phyloP scores from a whole-genome alignment of 1,284 basidiomycete genomes.

The Ceratobasidium sp. region DNA sequence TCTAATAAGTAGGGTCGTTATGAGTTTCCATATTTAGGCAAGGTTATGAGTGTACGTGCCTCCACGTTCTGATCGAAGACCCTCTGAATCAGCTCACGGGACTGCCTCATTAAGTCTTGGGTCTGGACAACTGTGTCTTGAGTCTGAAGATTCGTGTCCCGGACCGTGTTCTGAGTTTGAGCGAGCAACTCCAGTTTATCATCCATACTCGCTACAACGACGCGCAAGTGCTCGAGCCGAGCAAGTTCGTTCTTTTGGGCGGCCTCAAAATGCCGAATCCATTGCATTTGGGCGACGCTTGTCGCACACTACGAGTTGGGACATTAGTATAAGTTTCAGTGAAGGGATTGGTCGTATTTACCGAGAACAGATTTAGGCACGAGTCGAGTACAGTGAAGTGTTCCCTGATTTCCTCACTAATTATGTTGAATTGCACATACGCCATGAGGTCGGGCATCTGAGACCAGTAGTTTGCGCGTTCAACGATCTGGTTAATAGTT shows the following conservation, averaged over 20 bases:
- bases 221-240: not conserved
- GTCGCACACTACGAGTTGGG: not conserved
- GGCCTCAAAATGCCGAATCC: not conserved
- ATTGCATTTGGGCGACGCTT: slow-evolving; percentile 31
- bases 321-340: not conserved
- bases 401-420: slow-evolving; percentile 28
- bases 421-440: not conserved
- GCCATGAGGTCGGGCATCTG: not conserved
- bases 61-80: too few species aligned
- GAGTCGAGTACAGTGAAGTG: slow-evolving; percentile 18
- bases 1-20: not conserved
- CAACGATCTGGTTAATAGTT: not conserved
- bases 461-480: slow-evolving; percentile 23
- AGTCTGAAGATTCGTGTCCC: too few species aligned
- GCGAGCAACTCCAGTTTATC: not conserved
- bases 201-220: not conserved
- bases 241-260: not conserved
- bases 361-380: slow-evolving; percentile 29
- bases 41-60: too few species aligned
- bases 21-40: not conserved
- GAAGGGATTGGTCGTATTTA: not conserved
- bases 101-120: not conserved
- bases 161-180: too few species aligned
- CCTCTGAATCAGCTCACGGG: too few species aligned
- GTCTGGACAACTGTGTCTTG: too few species aligned